Conservation (phyloP, 768 basidiomycete species). For the Tulasnella sp. region DNA sequence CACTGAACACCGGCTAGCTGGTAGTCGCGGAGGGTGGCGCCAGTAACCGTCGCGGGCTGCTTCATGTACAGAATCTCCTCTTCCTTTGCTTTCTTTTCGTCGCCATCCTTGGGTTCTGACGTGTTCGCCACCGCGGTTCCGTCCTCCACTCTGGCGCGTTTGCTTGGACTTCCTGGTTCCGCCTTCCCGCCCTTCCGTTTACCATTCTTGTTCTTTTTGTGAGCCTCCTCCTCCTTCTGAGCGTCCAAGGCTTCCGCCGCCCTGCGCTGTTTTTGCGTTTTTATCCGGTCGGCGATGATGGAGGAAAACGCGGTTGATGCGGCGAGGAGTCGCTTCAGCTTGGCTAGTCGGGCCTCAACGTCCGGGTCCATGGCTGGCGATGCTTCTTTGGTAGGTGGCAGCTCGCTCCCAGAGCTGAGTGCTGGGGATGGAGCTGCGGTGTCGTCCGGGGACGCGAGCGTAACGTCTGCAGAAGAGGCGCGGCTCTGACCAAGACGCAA, state of each 20-base stretch:
- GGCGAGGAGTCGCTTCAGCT: constrained; percentile 11
- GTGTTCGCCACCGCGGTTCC: neutral
- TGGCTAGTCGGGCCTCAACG: constrained; percentile 3
- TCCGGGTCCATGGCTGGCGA: neutral
- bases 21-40: constrained; percentile 80
- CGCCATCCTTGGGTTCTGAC: neutral
- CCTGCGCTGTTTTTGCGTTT: constrained; percentile 16
- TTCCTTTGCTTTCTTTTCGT: neutral
- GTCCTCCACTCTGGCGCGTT: constrained; percentile 17
- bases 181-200: neutral
- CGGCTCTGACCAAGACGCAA: constrained; percentile 3
- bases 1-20: constrained; percentile 93
- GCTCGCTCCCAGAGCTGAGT: neutral
- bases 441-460: neutral
- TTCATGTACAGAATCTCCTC: constrained; percentile 31
- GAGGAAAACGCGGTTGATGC: constrained; percentile 24
- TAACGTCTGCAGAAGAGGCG: constrained; percentile 5
- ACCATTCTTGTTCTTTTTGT: neutral
- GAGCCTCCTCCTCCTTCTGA: neutral
- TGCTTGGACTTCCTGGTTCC: neutral
- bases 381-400: neutral
- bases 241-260: neutral
- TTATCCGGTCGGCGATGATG: constrained; percentile 24
- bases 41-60: constrained; percentile 78
- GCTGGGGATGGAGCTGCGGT: constrained; percentile 6